Base-by-base conservation (phyloP, 2,329 filamentous ascomycete genomes). In the Pseudogymnoascus pannorum region DNA sequence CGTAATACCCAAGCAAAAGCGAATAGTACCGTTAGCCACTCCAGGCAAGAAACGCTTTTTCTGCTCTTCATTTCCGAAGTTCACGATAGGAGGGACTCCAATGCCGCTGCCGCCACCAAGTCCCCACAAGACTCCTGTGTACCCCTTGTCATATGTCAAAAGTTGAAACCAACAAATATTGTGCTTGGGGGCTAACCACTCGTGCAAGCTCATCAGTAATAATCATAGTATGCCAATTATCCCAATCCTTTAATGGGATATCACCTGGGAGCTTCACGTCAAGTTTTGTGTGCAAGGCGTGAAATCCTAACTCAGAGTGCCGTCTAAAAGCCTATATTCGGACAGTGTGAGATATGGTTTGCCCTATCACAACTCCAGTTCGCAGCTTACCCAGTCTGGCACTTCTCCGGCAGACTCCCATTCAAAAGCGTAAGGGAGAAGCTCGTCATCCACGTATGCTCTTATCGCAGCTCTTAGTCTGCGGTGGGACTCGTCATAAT, bases 1-100 rank as follows among this genome's bases (percentile, higher is more conserved):
- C 2, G 86, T 88, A 62, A 87, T 83, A 1, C 83, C 85, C 9
- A 88, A 72, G 67, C 83, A 87, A 67, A 87, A 87, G 60, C 80
- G 79, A 5, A 83, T 81, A 61, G 82, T 77, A 64, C 84, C 83
- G 6, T 72, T 77, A 44, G 85, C 84, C 31, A 88, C 75, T 0
- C 78, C 79, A 0, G 83, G 83, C 9, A 88, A 73, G 78, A 82
- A 88, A 44, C 76, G 76, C 16, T 68, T 71, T 69, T 84, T 84
- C 72, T 87, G 85, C 68, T 79, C 79, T 31, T 78, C 72, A 0
- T 78, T 87, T 1, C 86, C 86, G 66, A 84, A 83, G 57, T 81
- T 77, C n/a, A 86, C 77, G 51, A 89, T 76, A 0, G 86, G 86
- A 4, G 86, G 86, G 24, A 79, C 79, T 0, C 86, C 86, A 66